These are phyloP conservation scores for Colletotrichum shisoi DNA, from an alignment of 2,329 filamentous ascomycete species.

Conservation along the genomic window DNA sequence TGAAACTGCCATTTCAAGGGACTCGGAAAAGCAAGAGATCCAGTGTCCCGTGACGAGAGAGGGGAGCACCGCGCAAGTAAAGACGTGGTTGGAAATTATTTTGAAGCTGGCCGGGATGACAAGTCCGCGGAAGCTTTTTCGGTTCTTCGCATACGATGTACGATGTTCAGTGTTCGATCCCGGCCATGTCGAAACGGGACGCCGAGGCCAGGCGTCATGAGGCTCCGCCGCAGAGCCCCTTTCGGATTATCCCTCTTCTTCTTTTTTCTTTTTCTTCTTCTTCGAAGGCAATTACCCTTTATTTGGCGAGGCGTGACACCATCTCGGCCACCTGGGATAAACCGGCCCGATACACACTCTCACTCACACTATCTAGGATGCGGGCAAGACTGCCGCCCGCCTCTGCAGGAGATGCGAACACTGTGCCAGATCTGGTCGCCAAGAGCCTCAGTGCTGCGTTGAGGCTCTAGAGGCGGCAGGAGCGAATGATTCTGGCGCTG, in stretches of 20 bases:
- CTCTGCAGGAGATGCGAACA: slow-evolving; percentile 1
- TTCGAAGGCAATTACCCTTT: neutral
- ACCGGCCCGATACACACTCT: neutral
- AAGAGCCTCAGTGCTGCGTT: slow-evolving; percentile 20
- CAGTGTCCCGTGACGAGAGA: slow-evolving; percentile 6
- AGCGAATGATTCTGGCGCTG: slow-evolving; percentile 9
- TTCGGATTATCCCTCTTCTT: neutral
- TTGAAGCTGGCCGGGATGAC: slow-evolving; percentile 5
- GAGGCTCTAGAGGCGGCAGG: slow-evolving; percentile 24
- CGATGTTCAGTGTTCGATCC: slow-evolving; percentile 8
- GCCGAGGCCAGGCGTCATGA: neutral
- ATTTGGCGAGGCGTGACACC: slow-evolving; percentile 1
- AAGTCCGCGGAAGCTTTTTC: slow-evolving; percentile 26
- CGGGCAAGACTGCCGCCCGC: neutral
- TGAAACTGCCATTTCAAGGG: slow-evolving; percentile 2
- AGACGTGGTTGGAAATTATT: neutral
- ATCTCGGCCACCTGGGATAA: neutral
- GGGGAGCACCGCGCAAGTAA: neutral
- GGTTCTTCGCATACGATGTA: slow-evolving; percentile 15
- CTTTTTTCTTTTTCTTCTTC: neutral
- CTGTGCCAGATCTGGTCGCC: slow-evolving; percentile 9
- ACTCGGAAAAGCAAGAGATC: slow-evolving; percentile 12
- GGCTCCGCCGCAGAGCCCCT: neutral
- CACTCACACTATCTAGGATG: neutral
- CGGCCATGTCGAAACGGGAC: slow-evolving; percentile 24